phyloP scores from a whole-genome alignment of 306 rosid genomes.

The Vicia villosa region DNA sequence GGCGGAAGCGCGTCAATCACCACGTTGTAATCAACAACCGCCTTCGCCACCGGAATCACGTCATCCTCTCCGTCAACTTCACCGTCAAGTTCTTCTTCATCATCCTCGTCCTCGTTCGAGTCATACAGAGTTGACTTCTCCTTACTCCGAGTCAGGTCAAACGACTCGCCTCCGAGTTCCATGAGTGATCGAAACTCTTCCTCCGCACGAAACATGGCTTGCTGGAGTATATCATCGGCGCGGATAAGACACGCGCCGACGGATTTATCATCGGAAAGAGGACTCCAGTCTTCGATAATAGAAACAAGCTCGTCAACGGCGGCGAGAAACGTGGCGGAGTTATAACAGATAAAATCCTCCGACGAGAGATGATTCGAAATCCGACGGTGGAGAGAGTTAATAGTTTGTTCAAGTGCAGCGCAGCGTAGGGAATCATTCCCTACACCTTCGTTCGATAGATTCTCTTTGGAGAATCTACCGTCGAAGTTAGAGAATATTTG shows the following conservation, averaged over 20 bases:
- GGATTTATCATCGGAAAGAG: conserved; percentile 55
- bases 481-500: conserved; percentile 85
- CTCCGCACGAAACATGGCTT: conserved; percentile 70
- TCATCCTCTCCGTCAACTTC: neutral
- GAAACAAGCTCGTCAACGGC: conserved; percentile 63
- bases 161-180: conserved; percentile 74
- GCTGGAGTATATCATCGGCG: conserved; percentile 73
- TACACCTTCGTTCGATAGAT: conserved; percentile 41
- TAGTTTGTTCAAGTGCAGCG: conserved; percentile 54
- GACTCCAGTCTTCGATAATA: conserved; percentile 61
- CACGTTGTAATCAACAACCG: conserved; percentile 54
- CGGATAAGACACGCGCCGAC: conserved; percentile 58
- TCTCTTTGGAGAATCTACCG: conserved; percentile 81
- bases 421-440: conserved; percentile 46
- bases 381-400: conserved; percentile 65
- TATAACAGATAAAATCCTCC: conserved; percentile 57
- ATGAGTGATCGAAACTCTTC: conserved; percentile 76
- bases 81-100: neutral
- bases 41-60: conserved; percentile 42
- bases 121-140: conserved; percentile 58
- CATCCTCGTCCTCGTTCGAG: conserved; percentile 39
- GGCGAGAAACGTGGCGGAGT: conserved; percentile 66
- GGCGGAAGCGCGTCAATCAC: conserved; percentile 70
- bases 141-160: conserved; percentile 50
- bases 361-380: conserved; percentile 61